Base-by-base conservation (phyloP, 352 stramenopile genomes). In the Globisporangium uncinulatum region DNA sequence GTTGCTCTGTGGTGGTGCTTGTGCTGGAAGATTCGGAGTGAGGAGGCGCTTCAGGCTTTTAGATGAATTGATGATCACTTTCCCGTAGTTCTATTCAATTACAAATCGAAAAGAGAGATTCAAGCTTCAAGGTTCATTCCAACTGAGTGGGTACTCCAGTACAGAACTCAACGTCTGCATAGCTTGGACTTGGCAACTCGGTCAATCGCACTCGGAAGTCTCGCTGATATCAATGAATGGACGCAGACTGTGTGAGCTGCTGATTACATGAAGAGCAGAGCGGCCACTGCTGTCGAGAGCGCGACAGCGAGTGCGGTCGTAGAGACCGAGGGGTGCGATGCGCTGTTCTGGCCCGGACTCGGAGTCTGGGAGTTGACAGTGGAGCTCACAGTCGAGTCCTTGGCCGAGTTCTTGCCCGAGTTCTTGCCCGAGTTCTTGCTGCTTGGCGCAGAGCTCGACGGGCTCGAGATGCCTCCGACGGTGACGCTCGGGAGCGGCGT, bases 351-450 rank as follows among this genome's bases (percentile, higher is more conserved):
- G 14, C 42, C 42, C 20, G 13, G 4, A 6, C 11, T 32, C 24
- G 34, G 24, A 21, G 47, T 14, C 13, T 24, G 19, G 1, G 29
- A 7, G 11, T 36, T 36, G 24, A 31, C 47, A 21, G 47, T 17
- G 9, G 24, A 41, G 13, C 21, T 53, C 4, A 14, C 47, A 4
- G 47, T 21, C 8, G 13, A 8, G 11, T 34, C 32, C 13, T 21
- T 53, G 13, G 47, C 39, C 47, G 47, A 53, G 10, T 34, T 53
- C 47, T 53, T 19, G 29, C 11, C 39, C 47, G 47, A 53, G 10
- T 34, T 53, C 47, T 53, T 19, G 29, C 11, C 24, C 24, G 24
- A 29, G 24, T 29, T 29, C 24, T 29, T 29, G 24, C 24, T 29
- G 4, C 24, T 29, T 29, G 24, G 24, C 29, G 47, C 20, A 6